These are phyloP conservation scores for Boletus sp. DNA, from an alignment of 768 basidiomycete species.

Conservation along the genomic window DNA sequence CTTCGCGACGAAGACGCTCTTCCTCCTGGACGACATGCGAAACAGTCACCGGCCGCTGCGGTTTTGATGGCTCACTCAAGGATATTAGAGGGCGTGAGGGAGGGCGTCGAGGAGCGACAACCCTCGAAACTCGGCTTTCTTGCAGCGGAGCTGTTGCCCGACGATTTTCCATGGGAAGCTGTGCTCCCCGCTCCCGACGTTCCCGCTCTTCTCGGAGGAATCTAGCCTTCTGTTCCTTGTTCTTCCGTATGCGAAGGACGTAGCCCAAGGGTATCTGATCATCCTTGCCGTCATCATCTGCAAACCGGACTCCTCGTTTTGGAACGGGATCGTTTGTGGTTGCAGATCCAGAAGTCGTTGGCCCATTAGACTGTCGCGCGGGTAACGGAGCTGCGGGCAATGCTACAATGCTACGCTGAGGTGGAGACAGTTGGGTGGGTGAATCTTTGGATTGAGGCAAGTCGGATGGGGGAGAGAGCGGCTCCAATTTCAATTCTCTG, in stretches of 20 bases:
- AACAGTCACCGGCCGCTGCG: constrained; percentile 1
- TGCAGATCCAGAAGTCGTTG: constrained; percentile 10
- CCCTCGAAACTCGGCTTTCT: constrained; percentile 11
- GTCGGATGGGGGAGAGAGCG: constrained; percentile 1
- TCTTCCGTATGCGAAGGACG: constrained; percentile 67
- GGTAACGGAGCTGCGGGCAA: neutral
- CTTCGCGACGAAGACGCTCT: constrained; percentile 44
- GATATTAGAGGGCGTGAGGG: constrained; percentile 16
- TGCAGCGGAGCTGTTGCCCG: constrained; percentile 13
- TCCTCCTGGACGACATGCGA: constrained; percentile 35
- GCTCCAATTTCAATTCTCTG: constrained; percentile 1
- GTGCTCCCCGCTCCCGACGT: constrained; percentile 41
- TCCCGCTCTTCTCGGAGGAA: constrained; percentile 62
- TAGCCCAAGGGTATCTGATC: constrained; percentile 68
- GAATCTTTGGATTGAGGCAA: constrained; percentile 3
- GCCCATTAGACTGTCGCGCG: neutral
- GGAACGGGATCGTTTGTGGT: constrained; percentile 11
- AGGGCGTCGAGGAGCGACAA: constrained; percentile 14
- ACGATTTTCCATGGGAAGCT: constrained; percentile 31
- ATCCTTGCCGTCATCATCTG: constrained; percentile 58
- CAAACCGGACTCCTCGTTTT: constrained; percentile 60
- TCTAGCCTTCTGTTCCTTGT: constrained; percentile 66
- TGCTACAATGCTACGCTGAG: neutral
- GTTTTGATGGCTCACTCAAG: constrained; percentile 9
- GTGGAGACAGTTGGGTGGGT: neutral